These are phyloP conservation scores for Neoscytalidium dimidiatum DNA, from an alignment of 2,329 filamentous ascomycete genomes.

Conservation along the genomic window DNA sequence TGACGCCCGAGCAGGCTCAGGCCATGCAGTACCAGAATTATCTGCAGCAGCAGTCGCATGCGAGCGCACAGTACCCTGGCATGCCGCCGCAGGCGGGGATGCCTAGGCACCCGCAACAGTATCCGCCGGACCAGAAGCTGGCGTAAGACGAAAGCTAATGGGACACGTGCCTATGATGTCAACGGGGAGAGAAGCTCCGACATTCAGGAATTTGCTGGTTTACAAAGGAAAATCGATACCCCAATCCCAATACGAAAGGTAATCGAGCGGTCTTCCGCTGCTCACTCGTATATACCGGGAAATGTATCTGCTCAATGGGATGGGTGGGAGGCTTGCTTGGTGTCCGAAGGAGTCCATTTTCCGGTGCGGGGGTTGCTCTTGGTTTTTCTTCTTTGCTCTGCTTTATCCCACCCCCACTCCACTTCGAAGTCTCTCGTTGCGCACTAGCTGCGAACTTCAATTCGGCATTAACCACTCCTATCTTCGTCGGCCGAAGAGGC, in stretches of 20 bases:
- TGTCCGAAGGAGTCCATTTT: conserved; percentile 20
- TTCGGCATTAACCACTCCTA: conserved; percentile 1
- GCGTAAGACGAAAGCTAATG: conserved; percentile 27
- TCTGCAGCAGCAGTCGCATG: conserved; percentile 66
- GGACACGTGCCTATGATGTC: conserved; percentile 13
- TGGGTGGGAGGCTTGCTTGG: conserved; percentile 19
- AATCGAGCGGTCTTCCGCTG: conserved; percentile 13
- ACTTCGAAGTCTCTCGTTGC: conserved; percentile 20
- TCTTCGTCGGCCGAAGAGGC: conserved; percentile 1
- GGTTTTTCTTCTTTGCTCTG: conserved; percentile 16
- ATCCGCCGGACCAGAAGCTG: conserved; percentile 61
- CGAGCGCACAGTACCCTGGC: conserved; percentile 64
- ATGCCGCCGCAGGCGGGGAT: conserved; percentile 79
- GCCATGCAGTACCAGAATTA: conserved; percentile 85
- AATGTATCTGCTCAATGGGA: conserved; percentile 21
- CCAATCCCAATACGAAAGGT: conserved; percentile 20
- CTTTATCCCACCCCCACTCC: conserved; percentile 5
- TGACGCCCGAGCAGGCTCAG: conserved; percentile 57
- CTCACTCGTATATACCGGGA: conserved; percentile 22
- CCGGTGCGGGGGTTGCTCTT: conserved; percentile 17
- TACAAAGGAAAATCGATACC: conserved; percentile 22
- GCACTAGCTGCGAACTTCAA: background rate
- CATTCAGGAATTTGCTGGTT: conserved; percentile 21
- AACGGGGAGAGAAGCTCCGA: conserved; percentile 17
- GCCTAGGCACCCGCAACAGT: conserved; percentile 61